Conservation (phyloP, 345 rosid genomes). For the Kernera saxatilis region DNA sequence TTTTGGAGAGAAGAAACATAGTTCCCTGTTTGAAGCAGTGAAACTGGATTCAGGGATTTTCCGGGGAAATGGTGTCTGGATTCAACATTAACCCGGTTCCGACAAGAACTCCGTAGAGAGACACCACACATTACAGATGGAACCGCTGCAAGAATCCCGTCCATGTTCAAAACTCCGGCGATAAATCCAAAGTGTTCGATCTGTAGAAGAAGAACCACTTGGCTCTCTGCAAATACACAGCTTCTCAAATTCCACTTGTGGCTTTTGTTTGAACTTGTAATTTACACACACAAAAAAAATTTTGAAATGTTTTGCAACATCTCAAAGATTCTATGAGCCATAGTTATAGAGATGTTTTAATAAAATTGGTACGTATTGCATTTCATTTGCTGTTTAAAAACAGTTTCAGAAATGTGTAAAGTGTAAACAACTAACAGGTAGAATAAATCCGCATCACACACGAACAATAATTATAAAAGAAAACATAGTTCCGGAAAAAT, state of each 20-base stretch:
- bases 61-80: constrained; percentile 7
- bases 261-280: too few species aligned
- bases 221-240: not conserved
- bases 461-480: not conserved
- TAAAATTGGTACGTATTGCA: not conserved
- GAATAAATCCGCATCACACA: not conserved
- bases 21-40: not conserved
- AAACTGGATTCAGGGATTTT: constrained; percentile 6
- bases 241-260: too few species aligned
- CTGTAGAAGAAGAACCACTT: not conserved
- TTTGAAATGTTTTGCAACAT: too few species aligned
- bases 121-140: constrained; percentile 28
- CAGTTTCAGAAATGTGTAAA: not conserved
- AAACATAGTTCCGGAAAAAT: not conserved
- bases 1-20: constrained; percentile 12
- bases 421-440: not conserved
- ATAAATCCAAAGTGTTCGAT: not conserved
- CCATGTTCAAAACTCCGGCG: constrained; percentile 29
- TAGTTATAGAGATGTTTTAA: too few species aligned
- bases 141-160: constrained; percentile 19
- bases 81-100: constrained; percentile 14
- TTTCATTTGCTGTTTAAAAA: not conserved
- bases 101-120: constrained; percentile 8
- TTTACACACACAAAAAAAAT: too few species aligned
- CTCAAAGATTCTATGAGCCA: too few species aligned